Conservation (phyloP, 495 filamentous ascomycete species). For the Podospora comata region DNA sequence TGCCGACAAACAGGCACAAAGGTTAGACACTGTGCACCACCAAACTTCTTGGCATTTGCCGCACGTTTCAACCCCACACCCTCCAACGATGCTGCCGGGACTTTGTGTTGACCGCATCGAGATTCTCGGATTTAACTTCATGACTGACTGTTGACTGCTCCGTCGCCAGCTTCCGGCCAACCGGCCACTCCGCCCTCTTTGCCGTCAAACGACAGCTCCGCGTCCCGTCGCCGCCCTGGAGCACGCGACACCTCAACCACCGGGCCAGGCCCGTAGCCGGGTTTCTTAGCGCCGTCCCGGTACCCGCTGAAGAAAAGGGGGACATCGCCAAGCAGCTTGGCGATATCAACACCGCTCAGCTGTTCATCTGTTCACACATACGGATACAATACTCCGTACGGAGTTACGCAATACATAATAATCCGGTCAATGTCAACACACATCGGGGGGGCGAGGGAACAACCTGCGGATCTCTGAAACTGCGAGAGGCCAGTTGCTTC, state of each 20-base stretch:
- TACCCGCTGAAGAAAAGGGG: background rate
- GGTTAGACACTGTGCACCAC: background rate
- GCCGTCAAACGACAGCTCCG: background rate
- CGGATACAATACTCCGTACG: background rate
- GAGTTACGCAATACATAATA: no score
- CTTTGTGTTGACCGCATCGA: background rate
- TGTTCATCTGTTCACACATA: background rate
- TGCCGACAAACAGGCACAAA: background rate
- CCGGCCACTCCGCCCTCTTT: background rate
- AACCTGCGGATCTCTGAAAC: background rate
- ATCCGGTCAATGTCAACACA: no score
- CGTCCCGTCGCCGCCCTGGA: background rate
- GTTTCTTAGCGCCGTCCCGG: background rate
- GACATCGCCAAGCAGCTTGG: background rate
- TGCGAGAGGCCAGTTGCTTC: background rate
- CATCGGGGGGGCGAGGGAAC: no score
- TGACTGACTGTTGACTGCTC: no score
- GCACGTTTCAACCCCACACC: background rate
- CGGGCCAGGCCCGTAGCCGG: background rate
- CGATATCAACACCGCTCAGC: background rate
- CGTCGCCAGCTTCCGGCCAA: no score
- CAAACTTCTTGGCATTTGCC: background rate
- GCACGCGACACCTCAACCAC: background rate
- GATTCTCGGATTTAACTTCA: no score
- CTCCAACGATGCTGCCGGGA: background rate